Base-by-base conservation (phyloP, 306 rosid species). In the Vigna hirtella region DNA sequence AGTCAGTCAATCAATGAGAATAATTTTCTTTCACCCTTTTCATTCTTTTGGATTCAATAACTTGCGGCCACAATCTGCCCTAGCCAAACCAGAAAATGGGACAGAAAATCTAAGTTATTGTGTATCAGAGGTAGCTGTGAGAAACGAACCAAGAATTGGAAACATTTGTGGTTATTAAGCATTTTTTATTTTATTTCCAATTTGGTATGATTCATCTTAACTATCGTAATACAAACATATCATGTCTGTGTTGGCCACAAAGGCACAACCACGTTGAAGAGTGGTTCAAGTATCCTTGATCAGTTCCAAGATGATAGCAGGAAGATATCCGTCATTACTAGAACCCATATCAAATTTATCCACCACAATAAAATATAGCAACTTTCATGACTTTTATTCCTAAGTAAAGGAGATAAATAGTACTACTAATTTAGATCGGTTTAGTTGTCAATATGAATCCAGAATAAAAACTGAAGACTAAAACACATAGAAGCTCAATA, bases 401-500 rank as follows among this genome's bases (percentile, higher is more conserved):
- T 20, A 50, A 50, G 7, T 20, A 32, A 63, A 24, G 42, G 17
- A 65, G 45, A 30, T 14, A 22, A 20, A 45, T 36, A 6, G 42
- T 36, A 36, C 42, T 48, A n/a, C 34, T 47, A 48, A 9, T 50
- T 38, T 15, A 76, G 26, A 66, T 30, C 40, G 20, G 42, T 64
- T 81, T 34, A 70, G 15, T 32, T 9, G 66, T 67, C 38, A 26
- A 20, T 26, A 65, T 45, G 24, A 40, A 30, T 70, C 66, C 81
- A 70, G 5, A 30, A 26, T 17, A 30, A 20, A 59, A 77, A 43
- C 53, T 53, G 34, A 24, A 12, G 70, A 65, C 11, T 65, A 7
- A 52, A 70, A 52, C 76, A 66, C 81, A 74, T 20, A 40, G 61
- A 82, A 67, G 79, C 47, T 59, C 40, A 68, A 77, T 53, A 81